Evolutionary conservation across 2,329 filamentous ascomycete genomes (phyloP).

Genomic region (Trichoderma koningiopsis): DNA sequence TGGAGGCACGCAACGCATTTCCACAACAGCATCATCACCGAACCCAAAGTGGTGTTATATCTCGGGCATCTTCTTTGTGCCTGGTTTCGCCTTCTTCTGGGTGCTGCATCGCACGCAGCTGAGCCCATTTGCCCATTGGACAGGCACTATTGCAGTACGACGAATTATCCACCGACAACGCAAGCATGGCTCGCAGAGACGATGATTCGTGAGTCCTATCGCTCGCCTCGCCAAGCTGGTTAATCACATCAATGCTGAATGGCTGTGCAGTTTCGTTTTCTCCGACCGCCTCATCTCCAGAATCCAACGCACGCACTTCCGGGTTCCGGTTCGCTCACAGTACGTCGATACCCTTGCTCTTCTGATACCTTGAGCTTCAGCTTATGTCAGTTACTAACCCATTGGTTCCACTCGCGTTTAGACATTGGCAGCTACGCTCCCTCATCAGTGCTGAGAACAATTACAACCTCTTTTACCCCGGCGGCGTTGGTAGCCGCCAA

Average conservation of each 20-base stretch:
- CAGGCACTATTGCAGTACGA: constrained; percentile 1
- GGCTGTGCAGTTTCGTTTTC: constrained; percentile 57
- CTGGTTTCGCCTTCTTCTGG: constrained; percentile 21
- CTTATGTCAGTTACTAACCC: constrained; percentile 5
- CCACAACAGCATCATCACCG: neutral
- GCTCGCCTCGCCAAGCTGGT: neutral
- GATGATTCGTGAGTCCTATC: constrained; percentile 50
- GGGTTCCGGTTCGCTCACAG: constrained; percentile 66
- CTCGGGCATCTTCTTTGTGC: neutral
- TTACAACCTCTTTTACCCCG: constrained; percentile 82
- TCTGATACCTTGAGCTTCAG: neutral
- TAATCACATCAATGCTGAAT: constrained; percentile 15
- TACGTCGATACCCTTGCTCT: constrained; percentile 44
- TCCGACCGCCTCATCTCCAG: constrained; percentile 66
- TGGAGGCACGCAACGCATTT: neutral
- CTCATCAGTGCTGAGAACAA: constrained; percentile 80
- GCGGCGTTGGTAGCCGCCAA: constrained; percentile 65
- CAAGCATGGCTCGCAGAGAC: constrained; percentile 56
- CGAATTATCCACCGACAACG: neutral
- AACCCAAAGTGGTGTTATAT: neutral
- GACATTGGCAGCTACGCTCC: constrained; percentile 87
- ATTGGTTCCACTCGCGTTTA: constrained; percentile 38
- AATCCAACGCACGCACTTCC: constrained; percentile 66
- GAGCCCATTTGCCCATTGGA: constrained; percentile 3
- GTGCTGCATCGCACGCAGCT: constrained; percentile 25